These are phyloP conservation scores for Aspergillus coremiiformis DNA, from an alignment of 495 filamentous ascomycete species.

Conservation along the genomic window DNA sequence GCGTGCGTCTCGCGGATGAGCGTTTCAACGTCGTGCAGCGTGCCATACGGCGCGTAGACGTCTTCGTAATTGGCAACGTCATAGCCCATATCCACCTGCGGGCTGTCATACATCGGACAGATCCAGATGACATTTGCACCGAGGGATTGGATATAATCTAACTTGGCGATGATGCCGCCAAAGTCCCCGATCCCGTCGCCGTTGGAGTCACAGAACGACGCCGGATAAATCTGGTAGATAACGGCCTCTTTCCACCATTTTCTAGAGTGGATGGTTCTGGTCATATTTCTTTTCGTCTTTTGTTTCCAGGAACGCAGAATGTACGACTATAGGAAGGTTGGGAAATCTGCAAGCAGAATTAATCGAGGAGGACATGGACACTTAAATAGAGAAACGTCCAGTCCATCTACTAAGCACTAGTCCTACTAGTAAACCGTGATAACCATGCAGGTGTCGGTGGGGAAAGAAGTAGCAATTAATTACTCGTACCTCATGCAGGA, in stretches of 20 bases:
- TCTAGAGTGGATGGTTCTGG: not conserved
- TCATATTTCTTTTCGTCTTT: too few relatives aligned
- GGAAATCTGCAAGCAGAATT: not conserved
- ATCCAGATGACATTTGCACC: slow-evolving; percentile 37
- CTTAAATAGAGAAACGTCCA: too few relatives aligned
- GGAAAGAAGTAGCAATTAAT: too few relatives aligned
- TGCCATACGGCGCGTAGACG: slow-evolving; percentile 48
- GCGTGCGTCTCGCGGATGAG: slow-evolving; percentile 43
- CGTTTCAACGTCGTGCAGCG: slow-evolving; percentile 46
- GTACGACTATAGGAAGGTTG: not conserved
- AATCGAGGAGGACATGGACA: too few relatives aligned
- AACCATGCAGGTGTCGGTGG: too few relatives aligned
- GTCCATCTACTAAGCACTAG: too few relatives aligned
- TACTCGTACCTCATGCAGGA: too few relatives aligned
- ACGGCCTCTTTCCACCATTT: slow-evolving; percentile 37
- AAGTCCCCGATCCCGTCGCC: slow-evolving; percentile 49
- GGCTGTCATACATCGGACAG: slow-evolving; percentile 41
- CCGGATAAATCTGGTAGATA: slow-evolving; percentile 38
- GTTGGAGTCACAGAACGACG: slow-evolving; percentile 35
- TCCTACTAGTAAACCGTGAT: too few relatives aligned
- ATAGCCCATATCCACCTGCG: slow-evolving; percentile 49
- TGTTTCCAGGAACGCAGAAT: too few relatives aligned
- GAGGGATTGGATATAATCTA: slow-evolving; percentile 49
- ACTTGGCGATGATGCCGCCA: slow-evolving; percentile 48
- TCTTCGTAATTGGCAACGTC: slow-evolving; percentile 54